Conservation (phyloP, 169 alveolate species). For the Eimeria zaria region DNA sequence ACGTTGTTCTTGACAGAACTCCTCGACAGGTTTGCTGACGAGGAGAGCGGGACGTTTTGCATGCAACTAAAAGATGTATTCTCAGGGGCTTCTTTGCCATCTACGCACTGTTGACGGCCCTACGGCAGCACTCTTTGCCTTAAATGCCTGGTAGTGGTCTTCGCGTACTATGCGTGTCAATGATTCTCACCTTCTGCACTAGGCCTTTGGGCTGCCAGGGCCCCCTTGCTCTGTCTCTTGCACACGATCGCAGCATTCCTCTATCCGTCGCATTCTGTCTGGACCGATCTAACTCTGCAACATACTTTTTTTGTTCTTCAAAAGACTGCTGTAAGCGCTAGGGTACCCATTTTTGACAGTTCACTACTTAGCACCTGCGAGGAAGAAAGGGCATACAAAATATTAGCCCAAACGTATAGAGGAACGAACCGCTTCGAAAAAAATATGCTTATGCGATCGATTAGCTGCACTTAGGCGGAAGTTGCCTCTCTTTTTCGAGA, state of each 20-base stretch:
- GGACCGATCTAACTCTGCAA: not conserved
- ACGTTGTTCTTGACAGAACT: conserved; percentile 66
- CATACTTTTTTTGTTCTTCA: not conserved
- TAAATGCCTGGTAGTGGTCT: not conserved
- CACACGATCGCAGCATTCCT: conserved; percentile 10
- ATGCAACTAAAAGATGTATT: conserved; percentile 69
- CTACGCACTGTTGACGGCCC: not conserved
- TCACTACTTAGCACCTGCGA: not conserved
- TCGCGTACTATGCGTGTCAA: not conserved
- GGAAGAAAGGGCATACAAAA: not conserved
- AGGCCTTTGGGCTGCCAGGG: not conserved
- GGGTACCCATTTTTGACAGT: not conserved
- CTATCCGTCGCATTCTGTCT: conserved; percentile 1
- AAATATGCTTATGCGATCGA: not conserved
- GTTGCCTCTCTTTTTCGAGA: not conserved
- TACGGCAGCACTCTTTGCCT: not conserved
- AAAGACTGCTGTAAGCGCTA: not conserved
- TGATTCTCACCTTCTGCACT: not conserved
- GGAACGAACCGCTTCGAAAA: not conserved
- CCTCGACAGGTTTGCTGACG: conserved; percentile 75
- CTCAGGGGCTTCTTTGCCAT: not conserved
- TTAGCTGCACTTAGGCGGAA: not conserved
- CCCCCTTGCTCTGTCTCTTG: conserved; percentile 1
- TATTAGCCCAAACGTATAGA: not conserved
- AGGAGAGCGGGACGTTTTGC: conserved; percentile 77